Evolutionary conservation across 2,329 filamentous ascomycete species (phyloP), one percentile per base, ranked within the genome.

Genomic region (Fusarium graminum): DNA sequence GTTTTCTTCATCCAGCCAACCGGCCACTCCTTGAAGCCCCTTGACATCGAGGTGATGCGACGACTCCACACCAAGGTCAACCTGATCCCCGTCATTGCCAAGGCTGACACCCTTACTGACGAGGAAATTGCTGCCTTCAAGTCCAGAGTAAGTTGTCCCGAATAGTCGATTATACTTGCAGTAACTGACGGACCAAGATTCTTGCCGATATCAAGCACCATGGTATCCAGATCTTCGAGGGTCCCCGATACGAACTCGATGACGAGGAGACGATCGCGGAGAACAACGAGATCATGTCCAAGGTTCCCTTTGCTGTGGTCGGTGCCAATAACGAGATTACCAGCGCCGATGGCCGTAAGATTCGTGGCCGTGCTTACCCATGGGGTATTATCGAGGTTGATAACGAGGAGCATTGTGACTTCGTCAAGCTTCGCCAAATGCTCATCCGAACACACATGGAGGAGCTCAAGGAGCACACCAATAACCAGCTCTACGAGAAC

Each of bases 271-370:
- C 95, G 36, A 97, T 99, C 79, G 95, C 95, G 26, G 95, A 99
- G 87, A 99, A 99, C 87, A 95, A 97, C 80, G 95, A 99, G 85
- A 99, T 99, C 80, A 95, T 99, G 93, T 97, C 94, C 79, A 98
- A 98, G 88, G 94, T 99, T 60, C 95, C 95, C 39, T 99, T 99
- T 75, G 95, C 95, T 52, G 93, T 99, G 72, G 95, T 99, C 67
- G 95, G 95, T 83, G 94, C 95, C 72, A 98, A 97, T 80, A 90
- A 92, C 73, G 95, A 99, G 82, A 93, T 99, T 74, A 90, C 89
- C 69, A 95, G 91, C 65, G 86, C 92, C 60, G 94, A 98, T 78
- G 95, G 95, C 64, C 93, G 94, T 79, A 95, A 95, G 82, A 94
- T 98, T 72, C 93, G 95, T 74, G 95, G 95, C 69, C 94, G 95